Conservation (phyloP, 805 yeast species). For the Kazachstania africana region DNA sequence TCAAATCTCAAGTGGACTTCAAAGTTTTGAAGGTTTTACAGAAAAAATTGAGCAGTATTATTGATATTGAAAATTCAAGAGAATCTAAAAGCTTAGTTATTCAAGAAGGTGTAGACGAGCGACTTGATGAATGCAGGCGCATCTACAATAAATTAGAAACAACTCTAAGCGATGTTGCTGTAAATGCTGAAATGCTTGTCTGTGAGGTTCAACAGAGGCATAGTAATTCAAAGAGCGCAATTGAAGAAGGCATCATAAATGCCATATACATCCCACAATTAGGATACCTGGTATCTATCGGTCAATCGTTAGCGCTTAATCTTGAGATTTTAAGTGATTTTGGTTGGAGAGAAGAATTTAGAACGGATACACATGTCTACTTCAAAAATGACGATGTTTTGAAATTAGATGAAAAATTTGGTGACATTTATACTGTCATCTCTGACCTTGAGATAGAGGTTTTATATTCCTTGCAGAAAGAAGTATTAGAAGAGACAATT, state of each 20-base stretch:
- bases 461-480: constrained; percentile 22
- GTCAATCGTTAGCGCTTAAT: constrained; percentile 3
- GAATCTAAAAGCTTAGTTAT: constrained; percentile 21
- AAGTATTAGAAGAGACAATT: constrained; percentile 7
- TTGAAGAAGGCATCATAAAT: constrained; percentile 15
- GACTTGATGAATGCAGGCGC: constrained; percentile 19
- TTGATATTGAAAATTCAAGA: constrained; percentile 30
- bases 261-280: constrained; percentile 36
- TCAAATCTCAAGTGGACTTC: constrained; percentile 6
- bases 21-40: constrained; percentile 6
- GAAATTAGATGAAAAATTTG: constrained; percentile 28
- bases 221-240: not conserved
- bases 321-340: constrained; percentile 1
- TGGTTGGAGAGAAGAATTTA: constrained; percentile 29
- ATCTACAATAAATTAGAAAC: constrained; percentile 26
- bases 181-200: constrained; percentile 3
- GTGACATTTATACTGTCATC: constrained; percentile 32
- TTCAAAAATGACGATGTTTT: constrained; percentile 26
- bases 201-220: not conserved
- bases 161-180: constrained; percentile 16
- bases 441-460: constrained; percentile 34
- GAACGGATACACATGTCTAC: constrained; percentile 28
- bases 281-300: constrained; percentile 30
- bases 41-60: constrained; percentile 15
- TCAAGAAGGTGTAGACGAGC: constrained; percentile 20